Base-by-base conservation (phyloP, 306 rosid species). In the Prunus armeniaca region DNA sequence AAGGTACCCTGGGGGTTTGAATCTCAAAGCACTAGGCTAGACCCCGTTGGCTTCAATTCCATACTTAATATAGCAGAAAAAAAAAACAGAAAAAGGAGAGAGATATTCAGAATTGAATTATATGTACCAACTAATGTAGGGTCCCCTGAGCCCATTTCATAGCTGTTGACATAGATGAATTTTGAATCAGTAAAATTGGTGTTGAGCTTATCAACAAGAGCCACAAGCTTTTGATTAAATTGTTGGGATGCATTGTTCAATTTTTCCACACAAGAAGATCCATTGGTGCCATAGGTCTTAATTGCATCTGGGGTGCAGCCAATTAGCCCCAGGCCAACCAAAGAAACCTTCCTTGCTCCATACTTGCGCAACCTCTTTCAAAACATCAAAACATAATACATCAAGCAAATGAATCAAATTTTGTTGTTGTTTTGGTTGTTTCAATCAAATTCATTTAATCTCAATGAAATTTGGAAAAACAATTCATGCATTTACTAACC, bases 141-240 rank as follows among this genome's bases (percentile, higher is more conserved):
- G 65, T 71, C 80, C 46, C 50, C 76, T 7, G 79, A 76, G 4
- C 43, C 74, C 7, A 79, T 75, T 14, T 69, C 72, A 6, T 22
- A 65, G 19, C 45, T 27, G 47, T 87, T 68, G n/a, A 87, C 43
- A 18, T 76, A 80, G 76, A 78, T 87, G 45, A 87, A 86, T 19
- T 81, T 81, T 32, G 98, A 68, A 54, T 80, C 76, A 24, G 69
- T 2, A 0, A 78, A 25, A 7, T 82, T 65, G 15, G 22, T 2
- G 51, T 90, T 93, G 34, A 83, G 79, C 10, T 66, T 14, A 57
- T 77, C 72, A 46, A 88, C 89, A 6, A 80, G 72, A 11, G 61
- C 18, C 76, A 18, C 79, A 38, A 93, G 86, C 67, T 64, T 75
- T 2, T 20, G 15, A 56, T 90, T 93, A 34, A 90, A 91, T 43